phyloP scores from a whole-genome alignment of 2,329 filamentous ascomycete genomes.

The Myriosclerotinia curreyana region DNA sequence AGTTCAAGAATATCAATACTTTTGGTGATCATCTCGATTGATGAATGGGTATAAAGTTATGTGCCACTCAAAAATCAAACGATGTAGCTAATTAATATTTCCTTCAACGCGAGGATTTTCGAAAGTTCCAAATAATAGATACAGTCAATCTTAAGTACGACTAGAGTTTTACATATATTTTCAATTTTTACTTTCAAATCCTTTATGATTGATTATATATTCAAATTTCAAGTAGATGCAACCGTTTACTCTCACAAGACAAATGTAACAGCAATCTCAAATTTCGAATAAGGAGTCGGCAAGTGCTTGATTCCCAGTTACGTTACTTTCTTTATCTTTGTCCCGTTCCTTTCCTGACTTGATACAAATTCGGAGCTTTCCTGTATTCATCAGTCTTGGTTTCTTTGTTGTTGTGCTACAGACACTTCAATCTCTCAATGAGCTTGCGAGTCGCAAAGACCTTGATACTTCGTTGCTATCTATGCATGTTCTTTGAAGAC shows the following conservation, averaged over 20 bases:
- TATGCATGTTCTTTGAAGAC: constrained; percentile 9
- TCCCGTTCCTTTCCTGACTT: background rate
- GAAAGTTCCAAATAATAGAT: too few relatives aligned
- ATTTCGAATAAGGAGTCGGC: too few relatives aligned
- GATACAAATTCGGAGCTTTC: background rate
- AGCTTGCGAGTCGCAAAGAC: background rate
- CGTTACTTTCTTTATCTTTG: background rate
- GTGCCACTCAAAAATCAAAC: too few relatives aligned
- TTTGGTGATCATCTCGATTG: too few relatives aligned
- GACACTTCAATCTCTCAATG: background rate
- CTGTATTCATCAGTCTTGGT: background rate
- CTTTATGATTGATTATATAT: too few relatives aligned
- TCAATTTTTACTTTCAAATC: too few relatives aligned
- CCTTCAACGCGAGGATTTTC: too few relatives aligned
- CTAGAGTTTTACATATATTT: too few relatives aligned
- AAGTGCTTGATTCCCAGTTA: background rate
- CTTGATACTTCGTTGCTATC: background rate
- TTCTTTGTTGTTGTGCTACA: background rate
- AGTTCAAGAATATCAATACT: too few relatives aligned
- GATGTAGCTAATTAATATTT: too few relatives aligned
- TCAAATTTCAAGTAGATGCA: background rate
- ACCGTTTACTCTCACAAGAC: background rate
- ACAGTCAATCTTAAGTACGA: too few relatives aligned
- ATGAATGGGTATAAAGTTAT: too few relatives aligned
- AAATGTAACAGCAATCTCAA: background rate